Percentiles rank a stretch among this genome's conserved stretches.
These are phyloP conservation scores for Irpex sp. DNA, from an alignment of 1,284 basidiomycete species.

Conservation along the genomic window DNA sequence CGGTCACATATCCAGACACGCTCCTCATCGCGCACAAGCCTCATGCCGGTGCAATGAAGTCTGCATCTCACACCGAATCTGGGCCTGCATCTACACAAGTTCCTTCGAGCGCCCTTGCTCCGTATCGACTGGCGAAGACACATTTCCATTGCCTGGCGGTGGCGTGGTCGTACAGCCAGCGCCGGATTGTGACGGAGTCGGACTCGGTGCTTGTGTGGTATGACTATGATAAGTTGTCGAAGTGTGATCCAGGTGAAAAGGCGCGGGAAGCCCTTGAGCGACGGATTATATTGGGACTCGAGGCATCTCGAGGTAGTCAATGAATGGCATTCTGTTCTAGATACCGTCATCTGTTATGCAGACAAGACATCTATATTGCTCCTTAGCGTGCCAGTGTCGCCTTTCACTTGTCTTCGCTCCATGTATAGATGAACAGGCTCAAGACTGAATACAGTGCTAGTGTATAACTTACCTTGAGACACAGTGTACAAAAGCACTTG, in stretches of 20 bases:
- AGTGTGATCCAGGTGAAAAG: conserved; percentile 55
- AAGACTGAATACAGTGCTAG: background rate
- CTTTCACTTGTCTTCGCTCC: no score
- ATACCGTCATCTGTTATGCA: background rate
- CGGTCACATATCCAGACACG: conserved; percentile 71
- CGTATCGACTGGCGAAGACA: conserved; percentile 28
- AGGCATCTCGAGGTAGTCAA: background rate
- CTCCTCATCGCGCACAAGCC: conserved; percentile 62
- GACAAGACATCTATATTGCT: background rate
- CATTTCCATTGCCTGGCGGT: conserved; percentile 48
- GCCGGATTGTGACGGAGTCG: conserved; percentile 57
- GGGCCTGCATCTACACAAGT: conserved; percentile 8
- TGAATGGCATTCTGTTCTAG: background rate
- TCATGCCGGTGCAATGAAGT: conserved; percentile 13
- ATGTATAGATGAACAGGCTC: no score
- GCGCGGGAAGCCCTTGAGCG: conserved; percentile 26
- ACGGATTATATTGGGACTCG: conserved; percentile 22
- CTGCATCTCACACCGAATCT: conserved; percentile 9
- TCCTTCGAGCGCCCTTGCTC: background rate
- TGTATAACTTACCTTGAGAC: background rate
- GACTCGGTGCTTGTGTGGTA: conserved; percentile 72
- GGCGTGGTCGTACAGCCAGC: conserved; percentile 62
- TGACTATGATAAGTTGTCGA: conserved; percentile 62
- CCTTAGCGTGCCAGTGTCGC: background rate
- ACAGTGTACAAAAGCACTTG: background rate